Evolutionary conservation across 2,329 filamentous ascomycete species (phyloP).

Genomic region (Triangularia verruculosa): DNA sequence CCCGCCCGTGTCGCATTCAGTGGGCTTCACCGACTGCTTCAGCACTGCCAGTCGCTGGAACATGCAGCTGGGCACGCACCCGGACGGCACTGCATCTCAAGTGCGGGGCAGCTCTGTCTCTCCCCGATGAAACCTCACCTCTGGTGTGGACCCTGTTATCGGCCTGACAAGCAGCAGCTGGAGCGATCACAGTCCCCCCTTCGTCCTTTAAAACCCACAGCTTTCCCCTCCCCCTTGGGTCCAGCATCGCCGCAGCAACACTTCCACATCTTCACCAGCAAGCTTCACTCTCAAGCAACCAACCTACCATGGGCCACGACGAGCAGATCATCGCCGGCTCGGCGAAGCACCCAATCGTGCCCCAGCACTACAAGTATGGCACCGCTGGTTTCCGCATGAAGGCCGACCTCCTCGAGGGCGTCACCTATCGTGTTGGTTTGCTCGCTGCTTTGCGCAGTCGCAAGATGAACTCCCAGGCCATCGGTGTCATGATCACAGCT

Average conservation of each 20-base stretch:
- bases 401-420: conserved; percentile 79
- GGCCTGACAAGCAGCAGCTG: neutral
- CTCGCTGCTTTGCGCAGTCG: conserved; percentile 85
- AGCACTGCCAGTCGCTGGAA: neutral
- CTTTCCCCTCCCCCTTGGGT: neutral
- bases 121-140: conserved; percentile 11
- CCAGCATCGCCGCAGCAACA: neutral
- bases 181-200: neutral
- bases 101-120: conserved; percentile 19
- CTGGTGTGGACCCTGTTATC: neutral
- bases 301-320: conserved; percentile 26
- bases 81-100: neutral
- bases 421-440: conserved; percentile 88
- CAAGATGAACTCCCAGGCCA: conserved; percentile 84
- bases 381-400: conserved; percentile 68
- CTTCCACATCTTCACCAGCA: neutral
- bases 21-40: neutral
- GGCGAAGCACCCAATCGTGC: conserved; percentile 58
- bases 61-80: neutral
- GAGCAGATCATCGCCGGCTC: conserved; percentile 58
- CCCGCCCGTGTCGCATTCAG: neutral
- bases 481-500: conserved; percentile 95
- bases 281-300: neutral
- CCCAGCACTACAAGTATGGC: conserved; percentile 59
- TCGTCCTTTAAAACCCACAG: neutral